phyloP scores from a whole-genome alignment of 176 grass and related monocot genomes.

The Oryza brachyantha region DNA sequence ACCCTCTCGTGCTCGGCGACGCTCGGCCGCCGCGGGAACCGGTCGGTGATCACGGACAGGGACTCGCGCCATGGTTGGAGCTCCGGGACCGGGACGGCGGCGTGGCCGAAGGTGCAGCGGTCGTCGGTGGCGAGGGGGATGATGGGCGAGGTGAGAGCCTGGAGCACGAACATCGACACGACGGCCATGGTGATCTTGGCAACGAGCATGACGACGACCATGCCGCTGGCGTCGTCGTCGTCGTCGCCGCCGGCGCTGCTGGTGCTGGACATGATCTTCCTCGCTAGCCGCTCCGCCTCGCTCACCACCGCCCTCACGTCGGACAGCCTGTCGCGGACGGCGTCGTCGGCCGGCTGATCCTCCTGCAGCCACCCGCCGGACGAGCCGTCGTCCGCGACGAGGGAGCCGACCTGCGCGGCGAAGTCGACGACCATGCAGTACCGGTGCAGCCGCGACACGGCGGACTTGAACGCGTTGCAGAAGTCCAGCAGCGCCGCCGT shows the following conservation, averaged over 20 bases:
- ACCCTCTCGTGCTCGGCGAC: constrained; percentile 69
- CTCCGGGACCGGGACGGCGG: constrained; percentile 27
- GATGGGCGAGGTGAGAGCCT: constrained; percentile 50
- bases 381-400: background rate
- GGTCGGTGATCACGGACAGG: constrained; percentile 44
- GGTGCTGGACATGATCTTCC: background rate
- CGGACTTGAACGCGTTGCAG: constrained; percentile 83
- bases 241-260: background rate
- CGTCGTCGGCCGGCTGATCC: background rate
- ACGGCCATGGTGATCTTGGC: constrained; percentile 70
- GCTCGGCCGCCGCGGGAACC: constrained; percentile 21
- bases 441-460: constrained; percentile 51
- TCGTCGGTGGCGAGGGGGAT: background rate
- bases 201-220: constrained; percentile 66
- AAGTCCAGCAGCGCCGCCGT: constrained; percentile 80
- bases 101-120: background rate
- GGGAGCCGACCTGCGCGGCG: constrained; percentile 28
- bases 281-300: constrained; percentile 38
- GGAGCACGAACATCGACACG: constrained; percentile 60
- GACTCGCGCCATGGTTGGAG: constrained; percentile 71
- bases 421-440: constrained; percentile 79
- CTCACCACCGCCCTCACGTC: constrained; percentile 40
- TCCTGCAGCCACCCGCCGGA: background rate
- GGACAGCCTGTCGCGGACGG: constrained; percentile 11
- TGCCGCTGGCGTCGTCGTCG: background rate